These are phyloP conservation scores for Coniophora puteana DNA, from an alignment of 1,284 basidiomycete species.

Conservation along the genomic window DNA sequence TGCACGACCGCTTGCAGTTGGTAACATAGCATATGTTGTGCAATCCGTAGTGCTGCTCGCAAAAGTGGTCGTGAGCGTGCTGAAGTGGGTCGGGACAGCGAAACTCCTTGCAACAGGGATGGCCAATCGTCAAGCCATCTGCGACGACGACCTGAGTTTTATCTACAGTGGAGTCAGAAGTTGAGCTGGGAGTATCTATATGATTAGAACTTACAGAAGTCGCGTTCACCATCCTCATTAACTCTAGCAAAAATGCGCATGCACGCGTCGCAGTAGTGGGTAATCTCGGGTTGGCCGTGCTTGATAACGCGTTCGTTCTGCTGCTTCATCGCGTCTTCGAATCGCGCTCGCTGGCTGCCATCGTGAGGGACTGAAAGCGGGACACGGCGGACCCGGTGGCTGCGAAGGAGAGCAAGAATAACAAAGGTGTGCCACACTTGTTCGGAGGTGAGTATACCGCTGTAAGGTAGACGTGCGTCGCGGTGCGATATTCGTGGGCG, in stretches of 20 bases:
- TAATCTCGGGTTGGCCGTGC: constrained; percentile 22
- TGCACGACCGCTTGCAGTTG: constrained; percentile 12
- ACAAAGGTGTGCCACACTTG: constrained; percentile 31
- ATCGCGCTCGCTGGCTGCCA: constrained; percentile 17
- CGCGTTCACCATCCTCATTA: not conserved
- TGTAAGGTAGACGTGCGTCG: no score
- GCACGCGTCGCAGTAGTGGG: constrained; percentile 25
- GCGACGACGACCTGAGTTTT: constrained; percentile 22
- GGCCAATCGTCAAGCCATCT: constrained; percentile 29
- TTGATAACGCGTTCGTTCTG: constrained; percentile 17
- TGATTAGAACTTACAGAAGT: not conserved
- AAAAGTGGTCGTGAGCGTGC: constrained; percentile 24
- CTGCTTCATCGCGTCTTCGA: constrained; percentile 19
- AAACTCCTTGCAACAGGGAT: constrained; percentile 22
- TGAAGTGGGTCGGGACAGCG: constrained; percentile 18
- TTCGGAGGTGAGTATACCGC: no score
- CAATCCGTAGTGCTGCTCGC: constrained; percentile 13
- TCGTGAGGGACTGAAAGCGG: constrained; percentile 19
- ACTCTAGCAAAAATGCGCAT: constrained; percentile 6
- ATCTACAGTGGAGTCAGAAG: constrained; percentile 14
- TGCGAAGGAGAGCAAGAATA: constrained; percentile 20
- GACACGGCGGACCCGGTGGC: constrained; percentile 8
- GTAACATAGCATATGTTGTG: constrained; percentile 16
- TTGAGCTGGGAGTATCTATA: no score
- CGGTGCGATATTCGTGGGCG: no score